A percentile compares a stretch with the other conserved stretches of the same genome.
Conservation (phyloP, 257 asterid species). For the Fraxinus quadrangulata region DNA sequence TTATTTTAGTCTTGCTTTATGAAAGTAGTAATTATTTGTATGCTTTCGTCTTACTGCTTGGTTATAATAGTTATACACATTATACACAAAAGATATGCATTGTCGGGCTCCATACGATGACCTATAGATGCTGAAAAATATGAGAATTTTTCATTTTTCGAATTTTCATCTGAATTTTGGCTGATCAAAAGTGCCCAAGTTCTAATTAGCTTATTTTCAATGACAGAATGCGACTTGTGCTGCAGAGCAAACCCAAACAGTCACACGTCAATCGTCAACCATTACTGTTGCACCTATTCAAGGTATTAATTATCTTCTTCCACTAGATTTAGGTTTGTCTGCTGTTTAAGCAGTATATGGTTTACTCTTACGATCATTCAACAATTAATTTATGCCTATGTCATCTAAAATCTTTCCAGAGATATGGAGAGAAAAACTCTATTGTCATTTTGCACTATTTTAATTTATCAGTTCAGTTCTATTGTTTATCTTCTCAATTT, state of each 20-base stretch:
- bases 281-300: constrained; percentile 84
- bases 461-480: background rate
- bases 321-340: background rate
- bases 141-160: background rate
- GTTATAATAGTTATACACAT: background rate
- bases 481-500: background rate
- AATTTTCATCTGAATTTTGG: background rate
- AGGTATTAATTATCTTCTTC: constrained; percentile 41
- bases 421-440: constrained; percentile 3
- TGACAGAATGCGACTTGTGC: constrained; percentile 78
- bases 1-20: background rate
- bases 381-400: background rate
- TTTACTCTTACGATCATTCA: background rate
- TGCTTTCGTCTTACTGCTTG: background rate
- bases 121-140: background rate
- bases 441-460: background rate
- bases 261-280: constrained; percentile 82
- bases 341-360: background rate
- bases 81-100: background rate
- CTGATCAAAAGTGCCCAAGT: background rate
- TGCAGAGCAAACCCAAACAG: constrained; percentile 84
- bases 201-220: constrained; percentile 20
- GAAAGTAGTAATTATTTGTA: background rate
- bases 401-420: background rate
- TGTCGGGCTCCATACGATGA: background rate